Evolutionary conservation across 257 asterid species (phyloP).

Genomic region (Solanum stenotomum): DNA sequence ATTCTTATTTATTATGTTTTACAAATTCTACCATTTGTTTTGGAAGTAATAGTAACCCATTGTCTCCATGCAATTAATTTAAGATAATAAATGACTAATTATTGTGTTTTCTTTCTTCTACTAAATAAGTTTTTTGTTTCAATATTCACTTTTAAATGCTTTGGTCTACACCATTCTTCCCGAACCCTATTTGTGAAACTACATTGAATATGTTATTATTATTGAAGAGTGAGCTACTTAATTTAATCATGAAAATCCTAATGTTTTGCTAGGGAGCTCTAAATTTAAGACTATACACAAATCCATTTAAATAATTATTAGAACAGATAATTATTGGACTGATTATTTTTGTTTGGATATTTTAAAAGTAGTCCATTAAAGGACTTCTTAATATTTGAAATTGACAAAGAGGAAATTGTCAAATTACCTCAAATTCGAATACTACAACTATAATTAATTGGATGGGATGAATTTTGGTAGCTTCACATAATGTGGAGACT

Average conservation of each 20-base stretch:
- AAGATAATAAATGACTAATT: background rate
- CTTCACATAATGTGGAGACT: background rate
- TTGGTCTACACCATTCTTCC: too few relatives aligned
- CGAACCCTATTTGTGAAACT: too few relatives aligned
- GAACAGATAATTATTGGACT: too few relatives aligned
- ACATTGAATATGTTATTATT: too few relatives aligned
- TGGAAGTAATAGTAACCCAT: background rate
- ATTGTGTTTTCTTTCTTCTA: background rate
- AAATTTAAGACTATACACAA: background rate
- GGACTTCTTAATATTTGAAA: background rate
- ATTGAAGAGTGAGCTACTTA: too few relatives aligned
- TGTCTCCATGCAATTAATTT: background rate
- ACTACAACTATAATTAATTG: background rate
- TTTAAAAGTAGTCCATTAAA: background rate
- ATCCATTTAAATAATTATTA: background rate
- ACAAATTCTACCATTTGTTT: background rate
- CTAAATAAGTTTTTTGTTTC: background rate
- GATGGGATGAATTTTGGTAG: background rate
- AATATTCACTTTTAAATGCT: background rate
- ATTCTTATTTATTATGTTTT: background rate
- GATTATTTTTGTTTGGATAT: background rate
- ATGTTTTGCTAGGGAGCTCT: background rate
- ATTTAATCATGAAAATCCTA: background rate
- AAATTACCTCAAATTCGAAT: background rate
- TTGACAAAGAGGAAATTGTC: too few relatives aligned